Evolutionary conservation across 2,329 filamentous ascomycete genomes (phyloP).

Genomic region (Calonectria leucothoes): DNA sequence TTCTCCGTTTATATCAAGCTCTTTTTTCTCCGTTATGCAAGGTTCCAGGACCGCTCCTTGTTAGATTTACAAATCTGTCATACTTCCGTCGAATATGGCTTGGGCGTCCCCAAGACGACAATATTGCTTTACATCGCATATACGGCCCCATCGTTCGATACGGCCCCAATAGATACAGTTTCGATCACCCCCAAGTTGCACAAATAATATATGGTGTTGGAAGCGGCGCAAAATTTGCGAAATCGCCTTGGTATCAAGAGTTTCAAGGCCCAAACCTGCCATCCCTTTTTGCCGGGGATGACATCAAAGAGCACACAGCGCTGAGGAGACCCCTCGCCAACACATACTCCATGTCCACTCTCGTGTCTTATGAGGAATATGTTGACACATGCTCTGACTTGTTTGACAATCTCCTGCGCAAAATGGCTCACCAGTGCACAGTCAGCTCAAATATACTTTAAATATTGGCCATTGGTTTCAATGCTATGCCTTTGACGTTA

Average conservation of each 20-base stretch:
- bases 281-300: neutral
- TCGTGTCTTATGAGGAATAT: constrained; percentile 1
- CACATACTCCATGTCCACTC: constrained; percentile 1
- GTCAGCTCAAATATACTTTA: neutral
- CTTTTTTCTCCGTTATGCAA: neutral
- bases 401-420: neutral
- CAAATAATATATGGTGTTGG: neutral
- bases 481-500: constrained; percentile 34
- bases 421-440: neutral
- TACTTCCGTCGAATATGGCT: constrained; percentile 4
- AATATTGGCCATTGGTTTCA: constrained; percentile 31
- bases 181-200: neutral
- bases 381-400: neutral
- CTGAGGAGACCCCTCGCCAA: neutral
- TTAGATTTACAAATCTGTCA: constrained; percentile 15
- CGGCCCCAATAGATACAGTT: neutral
- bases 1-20: neutral
- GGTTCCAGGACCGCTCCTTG: constrained; percentile 10
- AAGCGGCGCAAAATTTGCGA: neutral
- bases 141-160: constrained; percentile 20
- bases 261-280: neutral
- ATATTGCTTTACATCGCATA: constrained; percentile 12
- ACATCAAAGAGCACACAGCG: neutral
- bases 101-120: constrained; percentile 11
- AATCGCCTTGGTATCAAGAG: neutral